Percentiles rank a stretch among this genome's conserved stretches.
phyloP scores from a whole-genome alignment of 164 flowering plant genomes.

The Dillenia suffruticosa region DNA sequence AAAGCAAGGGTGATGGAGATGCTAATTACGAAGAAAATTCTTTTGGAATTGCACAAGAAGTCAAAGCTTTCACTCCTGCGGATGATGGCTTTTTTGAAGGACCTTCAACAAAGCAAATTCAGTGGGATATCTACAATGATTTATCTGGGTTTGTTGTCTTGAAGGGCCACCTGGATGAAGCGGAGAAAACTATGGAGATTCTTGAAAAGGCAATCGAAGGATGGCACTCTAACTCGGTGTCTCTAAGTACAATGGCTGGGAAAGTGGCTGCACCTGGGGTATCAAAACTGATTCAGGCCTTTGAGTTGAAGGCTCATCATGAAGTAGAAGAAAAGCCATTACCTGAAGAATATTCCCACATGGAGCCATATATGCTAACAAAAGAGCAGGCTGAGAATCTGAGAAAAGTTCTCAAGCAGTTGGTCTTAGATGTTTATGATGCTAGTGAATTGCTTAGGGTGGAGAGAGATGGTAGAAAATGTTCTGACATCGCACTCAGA shows the following conservation, averaged over 20 bases:
- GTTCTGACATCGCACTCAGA: slow-evolving; percentile 22
- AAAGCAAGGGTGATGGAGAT: slow-evolving; percentile 3
- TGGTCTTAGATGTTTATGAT: slow-evolving; percentile 38
- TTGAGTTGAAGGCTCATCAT: slow-evolving; percentile 60
- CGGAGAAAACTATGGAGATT: slow-evolving; percentile 35
- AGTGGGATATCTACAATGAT: slow-evolving; percentile 30
- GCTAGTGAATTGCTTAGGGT: slow-evolving; percentile 28
- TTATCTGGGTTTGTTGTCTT: slow-evolving; percentile 28
- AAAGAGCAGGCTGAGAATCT: slow-evolving; percentile 38
- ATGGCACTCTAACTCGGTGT: slow-evolving; percentile 45
- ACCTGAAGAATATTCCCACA: slow-evolving; percentile 23
- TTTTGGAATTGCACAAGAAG: slow-evolving; percentile 7
- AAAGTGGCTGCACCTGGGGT: slow-evolving; percentile 47
- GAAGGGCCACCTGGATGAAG: slow-evolving; percentile 49
- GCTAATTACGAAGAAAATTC: slow-evolving; percentile 14
- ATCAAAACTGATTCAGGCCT: slow-evolving; percentile 81
- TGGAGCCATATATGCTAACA: slow-evolving; percentile 32
- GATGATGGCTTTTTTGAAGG: slow-evolving; percentile 15
- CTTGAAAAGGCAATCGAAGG: slow-evolving; percentile 68
- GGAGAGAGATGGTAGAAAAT: slow-evolving; percentile 27
- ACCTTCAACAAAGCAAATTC: slow-evolving; percentile 12
- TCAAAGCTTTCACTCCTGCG: slow-evolving; percentile 8
- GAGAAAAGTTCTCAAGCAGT: slow-evolving; percentile 39
- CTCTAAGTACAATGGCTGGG: slow-evolving; percentile 32
- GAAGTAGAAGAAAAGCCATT: slow-evolving; percentile 42